Percentiles rank a stretch among this genome's conserved stretches.
Evolutionary conservation across 78 protist species (phyloP).

Genomic region (Dictyostelium citrinum): DNA sequence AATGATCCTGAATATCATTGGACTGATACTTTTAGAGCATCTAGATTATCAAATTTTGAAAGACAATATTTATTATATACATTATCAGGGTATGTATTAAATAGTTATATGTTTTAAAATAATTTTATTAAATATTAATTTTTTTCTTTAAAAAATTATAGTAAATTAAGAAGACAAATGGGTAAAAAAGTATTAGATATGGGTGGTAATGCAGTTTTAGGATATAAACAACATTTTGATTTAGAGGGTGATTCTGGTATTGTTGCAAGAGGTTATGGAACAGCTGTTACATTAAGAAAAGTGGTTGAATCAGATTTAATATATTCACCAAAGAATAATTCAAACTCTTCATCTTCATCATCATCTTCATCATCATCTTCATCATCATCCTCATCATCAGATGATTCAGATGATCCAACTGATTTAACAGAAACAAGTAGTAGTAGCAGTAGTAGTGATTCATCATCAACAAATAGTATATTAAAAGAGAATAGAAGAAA

Average conservation of each 20-base stretch:
- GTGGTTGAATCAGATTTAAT: slow-evolving; percentile 40
- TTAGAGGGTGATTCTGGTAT: slow-evolving; percentile 90
- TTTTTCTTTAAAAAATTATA: not conserved
- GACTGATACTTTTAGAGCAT: slow-evolving; percentile 85
- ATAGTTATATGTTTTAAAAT: not conserved
- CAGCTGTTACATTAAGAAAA: slow-evolving; percentile 85
- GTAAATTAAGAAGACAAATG: slow-evolving; percentile 87
- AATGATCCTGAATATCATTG: slow-evolving; percentile 96
- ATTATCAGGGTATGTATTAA: slow-evolving; percentile 79
- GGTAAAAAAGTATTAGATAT: slow-evolving; percentile 85
- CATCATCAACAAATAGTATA: not conserved
- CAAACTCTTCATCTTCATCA: not conserved
- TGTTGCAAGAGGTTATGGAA: slow-evolving; percentile 95
- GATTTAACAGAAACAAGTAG: not conserved
- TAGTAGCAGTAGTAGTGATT: not conserved
- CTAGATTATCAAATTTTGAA: slow-evolving; percentile 87
- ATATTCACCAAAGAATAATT: slow-evolving; percentile 35
- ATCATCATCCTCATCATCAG: not conserved
- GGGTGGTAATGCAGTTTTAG: slow-evolving; percentile 93
- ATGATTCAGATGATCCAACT: not conserved
- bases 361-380: not conserved
- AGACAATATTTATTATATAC: slow-evolving; percentile 81
- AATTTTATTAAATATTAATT: not conserved
- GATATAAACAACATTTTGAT: slow-evolving; percentile 90
- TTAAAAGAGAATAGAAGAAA: not conserved